Base-by-base conservation (phyloP, 768 basidiomycete genomes). In the Termitomyces sp. region DNA sequence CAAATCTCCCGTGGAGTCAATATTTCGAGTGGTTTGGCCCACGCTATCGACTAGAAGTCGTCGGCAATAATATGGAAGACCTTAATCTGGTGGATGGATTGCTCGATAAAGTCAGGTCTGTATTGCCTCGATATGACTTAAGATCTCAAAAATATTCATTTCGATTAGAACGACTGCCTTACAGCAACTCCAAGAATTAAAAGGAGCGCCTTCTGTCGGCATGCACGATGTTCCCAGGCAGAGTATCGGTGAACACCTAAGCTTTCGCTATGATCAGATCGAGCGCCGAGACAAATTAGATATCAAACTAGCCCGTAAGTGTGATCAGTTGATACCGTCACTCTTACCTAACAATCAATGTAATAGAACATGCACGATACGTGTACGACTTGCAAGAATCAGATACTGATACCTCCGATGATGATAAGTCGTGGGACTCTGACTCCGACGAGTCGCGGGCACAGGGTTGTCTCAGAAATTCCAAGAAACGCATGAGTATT, bases 1-100 rank as follows among this genome's bases (percentile, higher is more conserved):
- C 79, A 19, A 87, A 90, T 61, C 70, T 93, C 55, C 90, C 90
- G 1, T 93, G 85, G 83, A 90, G 87, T 69, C 82, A 86, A 61
- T 96, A 93, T 68, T 91, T 98, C 66, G 96, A 98, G 69, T 99
- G 94, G 87, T 98, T 95, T 68, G 97, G 95, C 0, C 96, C 96
- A 15, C 76, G 94, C 58, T 99, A 95, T 70, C 79, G 94, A 58
- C 76, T 99, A 37, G 95, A 98, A 65, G 95, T 99, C 1, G 79
- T 84, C 24, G 79, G 82, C 59, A 98, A 89, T 64, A 98, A 98
- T 65, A 92, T 96, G 89, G 94, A 97, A 58, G 93, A 98, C 64
- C 72, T 90, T 63, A 99, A 98, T 66, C 70, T 86, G 56, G 82
- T 80, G 59, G 88, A 95, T 61, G 82, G 82, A 10, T 88, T 90